These are phyloP conservation scores for Xerocomus nothofagi DNA, from an alignment of 1,284 basidiomycete genomes.

Conservation along the genomic window DNA sequence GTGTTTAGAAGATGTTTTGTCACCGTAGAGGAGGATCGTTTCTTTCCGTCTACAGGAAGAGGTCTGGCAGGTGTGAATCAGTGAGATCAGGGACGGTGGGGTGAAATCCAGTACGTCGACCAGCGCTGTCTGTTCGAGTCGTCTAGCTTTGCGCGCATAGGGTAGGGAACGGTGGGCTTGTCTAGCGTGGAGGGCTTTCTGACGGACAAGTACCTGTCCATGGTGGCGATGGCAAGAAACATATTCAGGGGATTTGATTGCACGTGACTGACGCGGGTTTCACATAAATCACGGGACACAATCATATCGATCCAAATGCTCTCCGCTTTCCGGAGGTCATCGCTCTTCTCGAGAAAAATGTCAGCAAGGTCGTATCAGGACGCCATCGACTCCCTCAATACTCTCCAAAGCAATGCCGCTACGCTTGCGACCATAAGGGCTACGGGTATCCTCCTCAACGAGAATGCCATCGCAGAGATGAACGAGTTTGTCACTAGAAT, in stretches of 20 bases:
- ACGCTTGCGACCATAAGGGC: constrained; percentile 83
- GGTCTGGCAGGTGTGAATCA: constrained; percentile 17
- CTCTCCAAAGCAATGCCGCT: constrained; percentile 93
- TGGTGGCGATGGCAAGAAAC: constrained; percentile 12
- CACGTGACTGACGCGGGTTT: constrained; percentile 13
- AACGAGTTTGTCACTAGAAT: constrained; percentile 86
- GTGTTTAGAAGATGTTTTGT: constrained; percentile 59
- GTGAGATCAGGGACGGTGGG: too few relatives aligned
- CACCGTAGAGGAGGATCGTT: constrained; percentile 45
- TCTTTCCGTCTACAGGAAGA: constrained; percentile 32
- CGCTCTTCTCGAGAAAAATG: constrained; percentile 40
- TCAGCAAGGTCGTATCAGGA: constrained; percentile 62
- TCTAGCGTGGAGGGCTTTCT: constrained; percentile 33
- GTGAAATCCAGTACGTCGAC: constrained; percentile 12
- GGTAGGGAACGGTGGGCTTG: constrained; percentile 9
- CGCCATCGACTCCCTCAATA: constrained; percentile 87
- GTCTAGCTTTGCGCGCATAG: constrained; percentile 14
- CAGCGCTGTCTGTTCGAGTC: constrained; percentile 21
- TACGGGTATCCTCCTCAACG: constrained; percentile 68
- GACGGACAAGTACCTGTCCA: constrained; percentile 45
- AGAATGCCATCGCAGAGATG: constrained; percentile 86
- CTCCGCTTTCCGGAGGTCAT: constrained; percentile 18
- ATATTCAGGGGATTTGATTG: constrained; percentile 13
- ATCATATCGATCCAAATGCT: constrained; percentile 5
- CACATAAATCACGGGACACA: constrained; percentile 5